Conservation (phyloP, 2,329 filamentous ascomycete species). For the Chaetomiaceae sp. region DNA sequence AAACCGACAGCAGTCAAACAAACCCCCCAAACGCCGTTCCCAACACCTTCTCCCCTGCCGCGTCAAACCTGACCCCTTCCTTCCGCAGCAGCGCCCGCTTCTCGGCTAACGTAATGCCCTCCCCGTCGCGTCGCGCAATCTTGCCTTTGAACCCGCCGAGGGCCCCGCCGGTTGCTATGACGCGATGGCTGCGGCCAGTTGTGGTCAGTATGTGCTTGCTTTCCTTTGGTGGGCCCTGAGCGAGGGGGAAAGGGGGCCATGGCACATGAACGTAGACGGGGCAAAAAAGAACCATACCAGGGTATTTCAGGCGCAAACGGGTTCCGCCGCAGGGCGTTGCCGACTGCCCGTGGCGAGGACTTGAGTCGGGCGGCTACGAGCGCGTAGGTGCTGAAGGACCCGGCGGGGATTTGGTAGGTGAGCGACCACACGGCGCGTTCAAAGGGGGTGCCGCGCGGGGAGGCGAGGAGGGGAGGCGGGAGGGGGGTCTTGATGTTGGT, state of each 20-base stretch:
- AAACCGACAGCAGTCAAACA: slow-evolving; percentile 10
- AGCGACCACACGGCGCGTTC: slow-evolving; percentile 64
- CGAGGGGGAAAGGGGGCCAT: too few relatives aligned
- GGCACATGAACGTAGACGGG: background rate
- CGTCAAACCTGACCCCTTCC: slow-evolving; percentile 63
- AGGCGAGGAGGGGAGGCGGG: slow-evolving; percentile 11
- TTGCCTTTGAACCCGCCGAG: slow-evolving; percentile 68
- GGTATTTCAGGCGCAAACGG: slow-evolving; percentile 79
- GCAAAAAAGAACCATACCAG: slow-evolving; percentile 40
- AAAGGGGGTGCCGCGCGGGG: slow-evolving; percentile 41
- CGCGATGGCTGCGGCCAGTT: slow-evolving; percentile 57
- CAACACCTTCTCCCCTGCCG: slow-evolving; percentile 48
- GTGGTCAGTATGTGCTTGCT: background rate
- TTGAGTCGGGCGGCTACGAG: slow-evolving; percentile 61
- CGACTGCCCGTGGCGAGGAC: slow-evolving; percentile 71
- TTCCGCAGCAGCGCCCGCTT: slow-evolving; percentile 56
- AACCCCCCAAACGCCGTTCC: slow-evolving; percentile 50
- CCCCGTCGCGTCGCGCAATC: slow-evolving; percentile 52
- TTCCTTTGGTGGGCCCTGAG: too few relatives aligned
- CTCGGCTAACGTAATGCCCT: slow-evolving; percentile 54
- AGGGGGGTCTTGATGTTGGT: background rate
- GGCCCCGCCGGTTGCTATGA: slow-evolving; percentile 68
- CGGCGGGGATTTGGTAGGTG: slow-evolving; percentile 71
- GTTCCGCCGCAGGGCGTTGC: slow-evolving; percentile 71
- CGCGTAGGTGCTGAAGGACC: slow-evolving; percentile 73